Evolutionary conservation across 306 rosid genomes (phyloP).

Genomic region (Notholithocarpus densiflorus): DNA sequence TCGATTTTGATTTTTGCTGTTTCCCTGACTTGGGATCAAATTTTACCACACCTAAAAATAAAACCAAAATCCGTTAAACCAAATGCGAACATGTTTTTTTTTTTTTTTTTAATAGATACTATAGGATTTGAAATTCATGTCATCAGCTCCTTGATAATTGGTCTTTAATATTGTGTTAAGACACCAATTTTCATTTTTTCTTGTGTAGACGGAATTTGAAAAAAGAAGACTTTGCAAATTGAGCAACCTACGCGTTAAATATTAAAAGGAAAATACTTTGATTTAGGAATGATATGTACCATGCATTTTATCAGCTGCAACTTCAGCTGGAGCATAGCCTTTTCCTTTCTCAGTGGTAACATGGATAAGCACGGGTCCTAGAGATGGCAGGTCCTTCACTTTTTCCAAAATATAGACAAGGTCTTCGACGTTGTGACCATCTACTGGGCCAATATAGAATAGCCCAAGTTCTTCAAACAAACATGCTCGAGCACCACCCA

Average conservation of each 20-base stretch:
- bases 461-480: constrained; percentile 65
- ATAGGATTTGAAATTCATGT: too few species aligned
- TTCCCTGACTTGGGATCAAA: constrained; percentile 59
- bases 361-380: constrained; percentile 65
- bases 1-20: constrained; percentile 39
- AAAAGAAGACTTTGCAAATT: too few species aligned
- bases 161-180: too few species aligned
- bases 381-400: constrained; percentile 38
- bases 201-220: too few species aligned
- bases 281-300: constrained; percentile 20
- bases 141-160: too few species aligned
- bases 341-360: constrained; percentile 65
- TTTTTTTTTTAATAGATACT: too few species aligned
- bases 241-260: too few species aligned
- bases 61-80: not conserved
- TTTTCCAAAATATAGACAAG: constrained; percentile 43
- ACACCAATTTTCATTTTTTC: too few species aligned
- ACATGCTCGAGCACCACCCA: constrained; percentile 36
- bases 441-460: constrained; percentile 60
- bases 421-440: constrained; percentile 56
- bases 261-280: not conserved
- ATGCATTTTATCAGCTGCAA: constrained; percentile 69
- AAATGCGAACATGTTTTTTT: too few species aligned
- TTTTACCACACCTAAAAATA: constrained; percentile 50
- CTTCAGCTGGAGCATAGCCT: constrained; percentile 60